Percentiles rank a stretch among this genome's conserved stretches.
Conservation (phyloP, 306 rosid genomes). For the Fragaria iinumae region DNA sequence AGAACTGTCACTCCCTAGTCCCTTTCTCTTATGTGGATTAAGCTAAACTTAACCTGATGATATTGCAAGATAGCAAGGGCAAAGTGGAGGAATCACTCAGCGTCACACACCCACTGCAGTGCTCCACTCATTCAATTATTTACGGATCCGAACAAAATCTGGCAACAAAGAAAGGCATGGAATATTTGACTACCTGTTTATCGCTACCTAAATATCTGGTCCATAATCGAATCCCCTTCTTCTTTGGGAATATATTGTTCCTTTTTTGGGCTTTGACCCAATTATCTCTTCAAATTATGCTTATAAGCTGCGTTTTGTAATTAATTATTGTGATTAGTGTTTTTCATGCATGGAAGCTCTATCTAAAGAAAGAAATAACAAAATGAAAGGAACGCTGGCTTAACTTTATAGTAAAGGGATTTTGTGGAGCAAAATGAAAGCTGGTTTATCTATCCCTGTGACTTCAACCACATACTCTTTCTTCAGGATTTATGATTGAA, state of each 20-base stretch:
- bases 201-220: slow-evolving; percentile 1
- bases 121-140: not conserved
- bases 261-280: not conserved
- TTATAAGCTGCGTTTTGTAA: not conserved
- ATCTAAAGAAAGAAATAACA: not conserved
- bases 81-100: not conserved
- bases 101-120: not conserved
- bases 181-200: slow-evolving; percentile 5
- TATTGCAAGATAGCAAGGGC: not conserved
- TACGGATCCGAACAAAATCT: slow-evolving; percentile 1
- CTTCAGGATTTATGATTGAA: not conserved
- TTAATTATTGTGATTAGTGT: not conserved
- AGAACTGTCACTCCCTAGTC: no score
- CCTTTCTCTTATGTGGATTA: not conserved
- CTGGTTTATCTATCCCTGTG: not conserved
- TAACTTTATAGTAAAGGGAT: not conserved
- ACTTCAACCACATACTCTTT: not conserved
- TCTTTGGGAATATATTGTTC: not conserved
- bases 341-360: not conserved
- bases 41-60: not conserved
- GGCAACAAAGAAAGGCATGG: slow-evolving; percentile 3
- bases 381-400: not conserved
- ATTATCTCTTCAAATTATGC: not conserved
- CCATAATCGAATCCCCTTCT: not conserved
- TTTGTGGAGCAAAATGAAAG: not conserved